A percentile compares a stretch with the other conserved stretches of the same genome.
Evolutionary conservation across 352 stramenopile species (phyloP).

Genomic region (Phytopythium boreale): DNA sequence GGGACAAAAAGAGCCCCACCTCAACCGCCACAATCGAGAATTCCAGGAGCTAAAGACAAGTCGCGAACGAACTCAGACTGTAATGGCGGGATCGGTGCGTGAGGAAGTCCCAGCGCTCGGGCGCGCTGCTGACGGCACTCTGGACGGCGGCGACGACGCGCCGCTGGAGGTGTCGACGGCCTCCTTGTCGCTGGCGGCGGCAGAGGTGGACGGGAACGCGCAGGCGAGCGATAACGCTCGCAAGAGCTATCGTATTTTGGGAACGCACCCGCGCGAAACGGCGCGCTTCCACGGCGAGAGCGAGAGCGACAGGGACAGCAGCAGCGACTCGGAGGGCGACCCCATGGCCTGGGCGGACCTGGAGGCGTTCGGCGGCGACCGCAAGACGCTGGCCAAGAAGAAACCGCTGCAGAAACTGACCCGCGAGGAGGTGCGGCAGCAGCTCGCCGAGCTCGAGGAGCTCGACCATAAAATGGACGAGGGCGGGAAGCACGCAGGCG

Average conservation of each 20-base stretch:
- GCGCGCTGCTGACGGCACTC: background rate
- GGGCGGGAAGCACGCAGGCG: background rate
- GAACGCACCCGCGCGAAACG: conserved; percentile 9
- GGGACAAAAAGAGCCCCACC: too few relatives aligned
- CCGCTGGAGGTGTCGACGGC: background rate
- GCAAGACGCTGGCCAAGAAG: conserved; percentile 40
- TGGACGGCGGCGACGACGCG: background rate
- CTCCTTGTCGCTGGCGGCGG: background rate
- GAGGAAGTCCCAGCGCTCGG: background rate
- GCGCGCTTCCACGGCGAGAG: conserved; percentile 10
- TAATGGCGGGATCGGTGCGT: conserved; percentile 8
- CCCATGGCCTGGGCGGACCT: conserved; percentile 47
- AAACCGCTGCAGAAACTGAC: conserved; percentile 30
- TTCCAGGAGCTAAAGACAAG: conserved; percentile 4
- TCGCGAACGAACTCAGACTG: conserved; percentile 7
- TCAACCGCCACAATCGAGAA: conserved; percentile 5
- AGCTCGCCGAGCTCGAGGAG: conserved; percentile 14
- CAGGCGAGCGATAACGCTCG: conserved; percentile 4
- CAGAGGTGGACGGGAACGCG: background rate
- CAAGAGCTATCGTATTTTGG: conserved; percentile 31
- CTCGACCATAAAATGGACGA: conserved; percentile 14
- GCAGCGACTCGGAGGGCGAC: conserved; percentile 9
- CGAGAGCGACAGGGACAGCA: conserved; percentile 9
- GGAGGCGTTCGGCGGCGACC: conserved; percentile 39
- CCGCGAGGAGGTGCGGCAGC: conserved; percentile 17